phyloP scores from a whole-genome alignment of 208 protist species.

The Leptomonas seymouri region DNA sequence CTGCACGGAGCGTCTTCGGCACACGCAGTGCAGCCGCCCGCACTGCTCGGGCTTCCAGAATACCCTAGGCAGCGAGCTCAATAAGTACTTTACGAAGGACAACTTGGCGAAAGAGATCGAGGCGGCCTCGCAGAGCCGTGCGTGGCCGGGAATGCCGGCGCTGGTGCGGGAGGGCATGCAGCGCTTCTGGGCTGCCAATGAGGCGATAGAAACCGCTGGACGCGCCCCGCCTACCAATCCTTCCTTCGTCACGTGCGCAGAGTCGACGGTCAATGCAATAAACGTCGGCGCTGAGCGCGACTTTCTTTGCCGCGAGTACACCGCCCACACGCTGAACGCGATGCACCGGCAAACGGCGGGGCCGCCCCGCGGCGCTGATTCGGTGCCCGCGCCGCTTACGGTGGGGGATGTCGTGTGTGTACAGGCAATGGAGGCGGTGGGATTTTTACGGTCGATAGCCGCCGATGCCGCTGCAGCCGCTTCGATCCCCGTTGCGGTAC shows the following conservation, averaged over 20 bases:
- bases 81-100: constrained; percentile 38
- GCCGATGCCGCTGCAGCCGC: constrained; percentile 15
- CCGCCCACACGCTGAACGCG: constrained; percentile 35
- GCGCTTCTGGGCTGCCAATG: constrained; percentile 51
- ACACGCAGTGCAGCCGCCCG: constrained; percentile 57
- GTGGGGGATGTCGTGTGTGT: constrained; percentile 55
- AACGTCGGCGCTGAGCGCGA: constrained; percentile 55
- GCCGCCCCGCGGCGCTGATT: constrained; percentile 7
- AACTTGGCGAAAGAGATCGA: constrained; percentile 37
- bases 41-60: constrained; percentile 41
- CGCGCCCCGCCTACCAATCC: constrained; percentile 18
- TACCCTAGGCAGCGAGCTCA: constrained; percentile 26
- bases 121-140: constrained; percentile 35
- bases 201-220: constrained; percentile 36
- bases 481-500: constrained; percentile 44
- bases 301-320: constrained; percentile 68
- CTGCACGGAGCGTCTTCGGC: constrained; percentile 42
- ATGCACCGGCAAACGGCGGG: not conserved
- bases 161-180: constrained; percentile 31
- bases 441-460: constrained; percentile 41
- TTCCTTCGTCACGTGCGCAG: constrained; percentile 53
- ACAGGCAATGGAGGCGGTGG: constrained; percentile 62
- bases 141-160: constrained; percentile 42
- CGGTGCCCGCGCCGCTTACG: constrained; percentile 20
- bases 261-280: constrained; percentile 56